Conservation (phyloP, 2,329 filamentous ascomycete genomes). For the Fusarium protoensiforme region DNA sequence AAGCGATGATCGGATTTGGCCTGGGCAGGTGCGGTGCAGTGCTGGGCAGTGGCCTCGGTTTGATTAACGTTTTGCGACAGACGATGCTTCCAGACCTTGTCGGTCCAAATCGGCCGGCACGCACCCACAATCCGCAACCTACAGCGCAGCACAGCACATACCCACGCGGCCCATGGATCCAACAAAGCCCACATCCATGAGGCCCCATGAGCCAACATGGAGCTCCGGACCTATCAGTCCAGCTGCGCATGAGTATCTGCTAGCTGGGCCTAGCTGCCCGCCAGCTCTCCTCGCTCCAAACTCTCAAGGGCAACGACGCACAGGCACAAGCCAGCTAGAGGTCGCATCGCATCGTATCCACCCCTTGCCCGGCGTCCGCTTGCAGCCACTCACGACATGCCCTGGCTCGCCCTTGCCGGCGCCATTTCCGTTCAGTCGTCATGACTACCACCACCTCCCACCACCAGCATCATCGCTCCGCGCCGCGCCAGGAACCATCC, state of each 20-base stretch:
- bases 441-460: slow-evolving; percentile 36
- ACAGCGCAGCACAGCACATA: background rate
- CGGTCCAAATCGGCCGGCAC: slow-evolving; percentile 34
- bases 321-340: slow-evolving; percentile 33
- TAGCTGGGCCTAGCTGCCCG: background rate
- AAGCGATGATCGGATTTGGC: slow-evolving; percentile 38
- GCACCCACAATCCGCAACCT: slow-evolving; percentile 30
- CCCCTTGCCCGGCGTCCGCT: slow-evolving; percentile 31
- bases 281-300: slow-evolving; percentile 23
- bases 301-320: slow-evolving; percentile 34
- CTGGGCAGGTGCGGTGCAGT: slow-evolving; percentile 29
- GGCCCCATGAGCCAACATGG: background rate
- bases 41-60: slow-evolving; percentile 38
- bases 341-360: slow-evolving; percentile 30
- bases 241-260: background rate
- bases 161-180: slow-evolving; percentile 4
- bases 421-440: slow-evolving; percentile 37
- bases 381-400: slow-evolving; percentile 29
- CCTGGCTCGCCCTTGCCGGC: slow-evolving; percentile 30
- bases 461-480: slow-evolving; percentile 32
- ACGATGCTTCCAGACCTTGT: slow-evolving; percentile 31
- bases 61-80: slow-evolving; percentile 38
- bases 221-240: background rate
- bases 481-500: slow-evolving; percentile 6
- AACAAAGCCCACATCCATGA: background rate